phyloP scores from a whole-genome alignment of 805 yeast species.

The Metschnikowia orientalis region DNA sequence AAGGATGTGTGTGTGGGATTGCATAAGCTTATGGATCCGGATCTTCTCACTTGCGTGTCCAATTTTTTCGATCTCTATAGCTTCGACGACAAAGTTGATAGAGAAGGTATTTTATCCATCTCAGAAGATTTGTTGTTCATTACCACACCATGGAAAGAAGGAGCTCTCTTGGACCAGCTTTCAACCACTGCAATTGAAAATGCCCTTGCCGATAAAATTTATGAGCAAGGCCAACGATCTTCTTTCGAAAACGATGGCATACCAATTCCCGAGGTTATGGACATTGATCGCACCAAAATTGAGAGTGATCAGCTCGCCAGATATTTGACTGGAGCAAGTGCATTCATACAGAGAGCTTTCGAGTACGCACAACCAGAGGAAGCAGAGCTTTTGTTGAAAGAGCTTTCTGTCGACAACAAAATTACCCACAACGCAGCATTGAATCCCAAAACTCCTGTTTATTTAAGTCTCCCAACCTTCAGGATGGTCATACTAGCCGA shows the following conservation, averaged over 20 bases:
- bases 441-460: constrained; percentile 74
- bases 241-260: constrained; percentile 27
- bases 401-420: constrained; percentile 32
- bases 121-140: constrained; percentile 84
- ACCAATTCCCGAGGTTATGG: constrained; percentile 53
- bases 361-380: constrained; percentile 80
- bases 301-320: constrained; percentile 67
- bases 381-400: constrained; percentile 33
- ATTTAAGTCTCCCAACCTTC: constrained; percentile 77
- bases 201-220: constrained; percentile 61
- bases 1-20: constrained; percentile 71
- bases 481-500: constrained; percentile 93
- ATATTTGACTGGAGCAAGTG: constrained; percentile 81
- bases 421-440: constrained; percentile 72
- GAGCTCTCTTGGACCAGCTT: constrained; percentile 54
- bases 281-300: constrained; percentile 59
- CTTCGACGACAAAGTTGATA: constrained; percentile 54
- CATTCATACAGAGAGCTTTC: constrained; percentile 80
- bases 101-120: constrained; percentile 75
- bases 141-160: constrained; percentile 84
- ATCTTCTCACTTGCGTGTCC: constrained; percentile 73
- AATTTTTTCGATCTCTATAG: constrained; percentile 70
- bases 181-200: constrained; percentile 62
- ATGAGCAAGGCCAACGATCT: constrained; percentile 36
- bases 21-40: constrained; percentile 62